These are phyloP conservation scores for Coemansia sp. DNA, from an alignment of 192 early-diverging fungal genomes.

Conservation along the genomic window DNA sequence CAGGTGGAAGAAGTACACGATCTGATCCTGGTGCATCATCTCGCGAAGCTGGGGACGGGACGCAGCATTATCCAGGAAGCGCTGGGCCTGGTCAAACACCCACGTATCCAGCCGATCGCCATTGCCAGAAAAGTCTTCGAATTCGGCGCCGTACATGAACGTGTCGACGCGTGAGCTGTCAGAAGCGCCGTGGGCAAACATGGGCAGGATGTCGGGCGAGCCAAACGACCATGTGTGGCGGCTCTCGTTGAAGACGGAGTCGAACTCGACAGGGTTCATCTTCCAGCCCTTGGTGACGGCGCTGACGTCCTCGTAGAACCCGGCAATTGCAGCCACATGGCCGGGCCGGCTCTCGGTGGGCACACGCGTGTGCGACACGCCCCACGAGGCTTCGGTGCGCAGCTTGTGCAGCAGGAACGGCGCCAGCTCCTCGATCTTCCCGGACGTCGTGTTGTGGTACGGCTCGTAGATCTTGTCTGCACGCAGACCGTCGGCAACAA, in stretches of 20 bases:
- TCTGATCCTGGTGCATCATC: constrained; percentile 69
- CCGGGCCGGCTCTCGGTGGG: constrained; percentile 95
- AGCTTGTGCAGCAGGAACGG: constrained; percentile 62
- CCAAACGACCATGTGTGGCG: constrained; percentile 97
- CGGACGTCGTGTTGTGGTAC: constrained; percentile 51
- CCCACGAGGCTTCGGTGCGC: constrained; percentile 68
- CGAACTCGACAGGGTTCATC: constrained; percentile 95
- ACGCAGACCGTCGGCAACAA: constrained; percentile 90
- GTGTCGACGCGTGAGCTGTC: constrained; percentile 77
- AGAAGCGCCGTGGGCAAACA: constrained; percentile 91
- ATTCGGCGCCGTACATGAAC: constrained; percentile 84
- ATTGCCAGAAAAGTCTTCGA: constrained; percentile 88
- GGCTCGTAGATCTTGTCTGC: constrained; percentile 90
- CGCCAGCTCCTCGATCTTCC: constrained; percentile 33
- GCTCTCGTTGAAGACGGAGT: constrained; percentile 92
- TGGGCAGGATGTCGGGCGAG: constrained; percentile 94
- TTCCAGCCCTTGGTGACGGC: constrained; percentile 98
- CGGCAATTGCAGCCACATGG: constrained; percentile 96
- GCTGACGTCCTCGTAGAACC: constrained; percentile 97
- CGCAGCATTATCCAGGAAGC: constrained; percentile 58
- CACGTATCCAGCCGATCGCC: constrained; percentile 82
- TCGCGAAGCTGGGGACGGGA: constrained; percentile 45
- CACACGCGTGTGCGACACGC: constrained; percentile 86
- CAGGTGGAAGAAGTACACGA: constrained; percentile 93
- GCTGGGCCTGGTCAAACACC: constrained; percentile 84